These are phyloP conservation scores for Coemansia sp. DNA, from an alignment of 192 early-diverging fungal genomes.

Conservation along the genomic window DNA sequence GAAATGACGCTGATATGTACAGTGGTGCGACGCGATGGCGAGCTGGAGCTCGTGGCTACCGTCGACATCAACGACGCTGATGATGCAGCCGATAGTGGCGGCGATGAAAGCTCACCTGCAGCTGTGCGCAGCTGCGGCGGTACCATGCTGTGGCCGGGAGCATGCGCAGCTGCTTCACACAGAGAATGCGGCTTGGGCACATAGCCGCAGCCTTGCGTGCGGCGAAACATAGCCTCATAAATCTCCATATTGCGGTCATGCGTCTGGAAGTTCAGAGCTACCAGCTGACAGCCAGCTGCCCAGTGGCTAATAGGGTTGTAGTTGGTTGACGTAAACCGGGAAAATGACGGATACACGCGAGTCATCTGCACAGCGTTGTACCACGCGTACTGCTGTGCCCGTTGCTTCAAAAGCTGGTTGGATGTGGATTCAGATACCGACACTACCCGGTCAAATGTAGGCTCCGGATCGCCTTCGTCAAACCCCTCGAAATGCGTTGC, in stretches of 20 bases:
- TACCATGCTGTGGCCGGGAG: neutral
- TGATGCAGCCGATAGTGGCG: slow-evolving; percentile 10
- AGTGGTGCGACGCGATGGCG: slow-evolving; percentile 23
- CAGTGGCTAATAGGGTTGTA: slow-evolving; percentile 82
- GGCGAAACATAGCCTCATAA: slow-evolving; percentile 78
- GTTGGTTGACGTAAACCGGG: slow-evolving; percentile 79
- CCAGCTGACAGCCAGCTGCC: slow-evolving; percentile 78
- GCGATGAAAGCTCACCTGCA: slow-evolving; percentile 10
- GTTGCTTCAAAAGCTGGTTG: slow-evolving; percentile 54
- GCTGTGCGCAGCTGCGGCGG: slow-evolving; percentile 6
- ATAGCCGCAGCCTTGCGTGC: slow-evolving; percentile 74
- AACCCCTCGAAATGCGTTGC: slow-evolving; percentile 61
- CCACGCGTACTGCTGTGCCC: slow-evolving; percentile 54
- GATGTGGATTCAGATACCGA: slow-evolving; percentile 74
- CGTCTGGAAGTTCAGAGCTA: slow-evolving; percentile 88
- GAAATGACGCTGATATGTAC: slow-evolving; percentile 44
- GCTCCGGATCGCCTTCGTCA: slow-evolving; percentile 40
- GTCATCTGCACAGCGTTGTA: slow-evolving; percentile 63
- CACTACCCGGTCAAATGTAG: slow-evolving; percentile 62
- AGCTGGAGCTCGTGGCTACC: neutral
- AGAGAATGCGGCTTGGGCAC: slow-evolving; percentile 68
- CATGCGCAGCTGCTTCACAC: slow-evolving; percentile 16
- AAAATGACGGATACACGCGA: slow-evolving; percentile 77
- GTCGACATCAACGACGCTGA: slow-evolving; percentile 12
- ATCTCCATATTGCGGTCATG: slow-evolving; percentile 78